Evolutionary conservation across 495 filamentous ascomycete genomes (phyloP), one percentile per base, ranked within the genome.

Genomic region (Eremomyces bilateralis): DNA sequence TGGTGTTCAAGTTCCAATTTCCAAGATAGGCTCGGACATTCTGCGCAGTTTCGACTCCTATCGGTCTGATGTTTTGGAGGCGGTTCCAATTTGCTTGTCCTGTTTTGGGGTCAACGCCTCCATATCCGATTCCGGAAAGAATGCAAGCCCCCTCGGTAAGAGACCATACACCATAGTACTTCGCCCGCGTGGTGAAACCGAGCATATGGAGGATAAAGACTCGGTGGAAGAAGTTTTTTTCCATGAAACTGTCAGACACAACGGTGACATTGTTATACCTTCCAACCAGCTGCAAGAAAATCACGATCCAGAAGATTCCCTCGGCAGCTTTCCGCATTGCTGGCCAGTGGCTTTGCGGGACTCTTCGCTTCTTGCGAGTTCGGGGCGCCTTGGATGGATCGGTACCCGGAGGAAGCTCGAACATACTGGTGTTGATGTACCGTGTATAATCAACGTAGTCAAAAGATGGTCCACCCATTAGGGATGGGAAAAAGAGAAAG

Each of bases 1-100:
- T 97, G 13, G 88, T 95, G 54, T 97, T 97, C 62, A 90, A 88
- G 55, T 97, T 97, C 88, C 88, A 97, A 49, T 64, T 73, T 32
- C 74, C 85, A 6, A 97, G 62, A 42, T 83, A 95, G 3, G 66
- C 83, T 29, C 81, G 69, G 11, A 77, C 74, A 50, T 95, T 97
- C 53, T 94, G 82, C 1, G 90, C 90, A 0, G 64, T 59, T 56
- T 97, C 88, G 15, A 95, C 69, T 4, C 65, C 64, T 63, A 70
- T 69, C 0, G 85, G 79, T 39, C 75, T 70, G 39, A 97, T 74
- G 40, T 95, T 95, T 42, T 76, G 70, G 10, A 95, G 58, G 4
- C 90, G 69, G 39, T 90, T 71, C 88, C 88, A 97, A 33, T 73
- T 73, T 16, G 82, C 76, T 43, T 75, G 75, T 38, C 78, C 80